Evolutionary conservation across 139 green algal species (phyloP), one percentile per base, ranked within the genome.

Genomic region (Chlamydomonas sphaeroides): DNA sequence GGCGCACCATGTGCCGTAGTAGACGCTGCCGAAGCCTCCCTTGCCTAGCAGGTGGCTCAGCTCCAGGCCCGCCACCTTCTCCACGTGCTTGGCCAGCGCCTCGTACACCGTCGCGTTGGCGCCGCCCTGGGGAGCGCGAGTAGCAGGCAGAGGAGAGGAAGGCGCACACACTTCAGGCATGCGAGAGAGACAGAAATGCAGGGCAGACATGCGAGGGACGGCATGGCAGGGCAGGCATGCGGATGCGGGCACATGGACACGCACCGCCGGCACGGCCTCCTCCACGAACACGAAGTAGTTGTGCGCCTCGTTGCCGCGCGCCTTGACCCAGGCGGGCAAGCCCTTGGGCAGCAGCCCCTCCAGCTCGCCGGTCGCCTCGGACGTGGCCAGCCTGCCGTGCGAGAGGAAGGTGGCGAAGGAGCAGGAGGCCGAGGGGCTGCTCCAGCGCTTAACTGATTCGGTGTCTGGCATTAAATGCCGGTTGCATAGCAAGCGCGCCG

Each of bases 221-320:
- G n/a, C n/a, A n/a, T n/a, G n/a, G n/a, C n/a, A n/a, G n/a, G n/a
- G n/a, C n/a, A n/a, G n/a, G n/a, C n/a, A n/a, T n/a, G n/a, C n/a
- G n/a, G n/a, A n/a, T n/a, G n/a, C n/a, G n/a, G n/a, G n/a, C n/a
- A n/a, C n/a, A n/a, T n/a, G n/a, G n/a, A n/a, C n/a, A 10, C 45
- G 45, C 45, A 53, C 45, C 61, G 5, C 4, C 6, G 59, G n/a
- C 26, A 45, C 35, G 59, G 48, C 63, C 35, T 83, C 76, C 76
- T 83, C 76, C 42, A 83, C 76, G n/a, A 83, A 73, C 32, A 83
- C 63, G 41, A 83, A 83, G 61, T 83, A 83, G 48, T 83, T 83
- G 62, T 83, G 62, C 32, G 45, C 76, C 53, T 72, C 76, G 33
- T 39, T 74, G 48, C 76, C 76, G 53, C 76, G 62, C 7, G 45